Percentiles rank a stretch among this genome's conserved stretches.
phyloP scores from a whole-genome alignment of 2,329 filamentous ascomycete genomes.

The Paracorniculantispora psalliotae region DNA sequence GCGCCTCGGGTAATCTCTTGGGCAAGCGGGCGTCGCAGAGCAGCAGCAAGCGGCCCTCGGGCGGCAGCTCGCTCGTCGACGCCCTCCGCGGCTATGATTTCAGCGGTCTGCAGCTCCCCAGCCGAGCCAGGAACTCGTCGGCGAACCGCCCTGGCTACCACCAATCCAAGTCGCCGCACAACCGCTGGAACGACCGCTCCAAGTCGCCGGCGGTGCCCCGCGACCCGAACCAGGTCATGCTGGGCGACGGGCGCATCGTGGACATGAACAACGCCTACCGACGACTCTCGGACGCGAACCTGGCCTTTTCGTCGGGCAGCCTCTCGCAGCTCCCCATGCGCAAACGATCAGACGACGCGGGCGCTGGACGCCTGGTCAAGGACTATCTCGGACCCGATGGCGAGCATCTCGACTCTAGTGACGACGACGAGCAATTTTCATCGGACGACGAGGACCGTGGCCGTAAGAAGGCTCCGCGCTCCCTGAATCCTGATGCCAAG shows the following conservation, averaged over 20 bases:
- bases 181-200: slow-evolving; percentile 38
- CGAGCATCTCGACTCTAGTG: slow-evolving; percentile 62
- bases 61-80: slow-evolving; percentile 42
- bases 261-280: slow-evolving; percentile 68
- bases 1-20: slow-evolving; percentile 38
- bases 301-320: slow-evolving; percentile 58
- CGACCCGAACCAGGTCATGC: slow-evolving; percentile 37
- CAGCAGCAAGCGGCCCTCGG: slow-evolving; percentile 32
- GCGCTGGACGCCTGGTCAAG: slow-evolving; percentile 58
- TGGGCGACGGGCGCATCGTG: slow-evolving; percentile 57
- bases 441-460: slow-evolving; percentile 67
- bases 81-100: slow-evolving; percentile 49
- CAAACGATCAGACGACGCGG: slow-evolving; percentile 41
- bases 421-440: slow-evolving; percentile 59
- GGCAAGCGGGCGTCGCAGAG: slow-evolving; percentile 50
- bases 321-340: slow-evolving; percentile 57
- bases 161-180: slow-evolving; percentile 51
- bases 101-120: slow-evolving; percentile 44
- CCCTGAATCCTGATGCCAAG: slow-evolving; percentile 37
- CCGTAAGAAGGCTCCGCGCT: slow-evolving; percentile 49
- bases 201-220: slow-evolving; percentile 31
- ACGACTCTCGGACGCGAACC: slow-evolving; percentile 65
- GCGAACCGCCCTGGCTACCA: slow-evolving; percentile 32
- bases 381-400: slow-evolving; percentile 62
- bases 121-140: slow-evolving; percentile 38